A percentile compares a stretch with the other conserved stretches of the same genome.
Evolutionary conservation across 192 early-diverging fungal species (phyloP).

Genomic region (Coemansia sp.): DNA sequence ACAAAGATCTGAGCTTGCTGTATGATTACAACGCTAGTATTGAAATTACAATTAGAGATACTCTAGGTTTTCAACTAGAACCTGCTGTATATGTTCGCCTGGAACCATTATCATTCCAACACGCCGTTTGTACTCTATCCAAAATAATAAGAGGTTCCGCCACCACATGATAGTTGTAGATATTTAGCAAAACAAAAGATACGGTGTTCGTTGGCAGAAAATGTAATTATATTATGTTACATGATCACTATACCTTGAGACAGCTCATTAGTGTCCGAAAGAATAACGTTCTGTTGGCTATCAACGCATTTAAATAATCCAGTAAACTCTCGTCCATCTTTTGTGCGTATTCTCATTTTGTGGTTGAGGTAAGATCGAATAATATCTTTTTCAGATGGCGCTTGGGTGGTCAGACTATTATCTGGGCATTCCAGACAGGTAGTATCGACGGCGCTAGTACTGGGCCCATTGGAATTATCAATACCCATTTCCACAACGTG

Average conservation of each 20-base stretch:
- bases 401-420: neutral
- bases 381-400: constrained; percentile 19
- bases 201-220: neutral
- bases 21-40: neutral
- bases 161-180: neutral
- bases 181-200: too few relatives aligned
- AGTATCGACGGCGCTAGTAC: neutral
- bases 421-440: neutral
- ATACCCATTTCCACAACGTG: neutral
- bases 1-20: neutral
- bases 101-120: constrained; percentile 57
- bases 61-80: constrained; percentile 47
- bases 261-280: constrained; percentile 38
- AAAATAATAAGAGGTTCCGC: neutral
- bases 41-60: constrained; percentile 18
- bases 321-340: constrained; percentile 36
- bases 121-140: constrained; percentile 32
- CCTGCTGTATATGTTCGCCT: constrained; percentile 36
- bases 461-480: neutral
- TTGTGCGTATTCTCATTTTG: constrained; percentile 33
- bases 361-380: constrained; percentile 39
- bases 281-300: constrained; percentile 33
- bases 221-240: neutral
- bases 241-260: constrained; percentile 22
- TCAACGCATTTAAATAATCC: constrained; percentile 50